phyloP scores from a whole-genome alignment of 2,329 filamentous ascomycete species.

The Alternaria sp. region DNA sequence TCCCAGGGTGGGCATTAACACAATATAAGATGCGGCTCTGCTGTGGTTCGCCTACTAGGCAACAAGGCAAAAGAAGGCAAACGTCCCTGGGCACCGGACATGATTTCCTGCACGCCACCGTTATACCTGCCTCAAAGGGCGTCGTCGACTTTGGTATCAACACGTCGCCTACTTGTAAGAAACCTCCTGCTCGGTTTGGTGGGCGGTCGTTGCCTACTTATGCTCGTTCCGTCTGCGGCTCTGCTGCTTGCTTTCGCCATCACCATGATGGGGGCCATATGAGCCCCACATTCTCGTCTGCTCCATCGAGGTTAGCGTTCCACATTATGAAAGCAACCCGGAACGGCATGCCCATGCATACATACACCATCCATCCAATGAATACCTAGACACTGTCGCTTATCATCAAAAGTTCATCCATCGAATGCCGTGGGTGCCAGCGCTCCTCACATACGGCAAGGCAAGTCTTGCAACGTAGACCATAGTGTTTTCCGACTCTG shows the following conservation, averaged over 20 bases:
- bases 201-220: not conserved
- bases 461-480: not conserved
- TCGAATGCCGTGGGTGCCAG: not conserved
- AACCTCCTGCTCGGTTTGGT: not conserved
- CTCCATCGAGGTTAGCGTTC: not conserved
- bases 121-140: not conserved
- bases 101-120: not conserved
- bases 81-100: not conserved
- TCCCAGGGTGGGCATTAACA: not conserved
- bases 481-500: not conserved
- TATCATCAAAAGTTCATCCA: not conserved
- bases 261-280: not conserved
- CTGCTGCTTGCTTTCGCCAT: not conserved
- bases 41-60: not conserved
- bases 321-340: not conserved
- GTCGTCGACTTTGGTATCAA: not conserved
- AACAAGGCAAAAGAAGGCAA: conserved; percentile 2
- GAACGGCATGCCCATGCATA: not conserved
- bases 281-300: not conserved
- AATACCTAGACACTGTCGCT: not conserved
- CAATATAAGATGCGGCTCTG: not conserved
- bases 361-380: not conserved
- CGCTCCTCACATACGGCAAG: not conserved
- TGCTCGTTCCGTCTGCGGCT: not conserved
- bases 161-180: not conserved